Base-by-base conservation (phyloP, 176 grass and related monocot genomes). In the Avena insularis region DNA sequence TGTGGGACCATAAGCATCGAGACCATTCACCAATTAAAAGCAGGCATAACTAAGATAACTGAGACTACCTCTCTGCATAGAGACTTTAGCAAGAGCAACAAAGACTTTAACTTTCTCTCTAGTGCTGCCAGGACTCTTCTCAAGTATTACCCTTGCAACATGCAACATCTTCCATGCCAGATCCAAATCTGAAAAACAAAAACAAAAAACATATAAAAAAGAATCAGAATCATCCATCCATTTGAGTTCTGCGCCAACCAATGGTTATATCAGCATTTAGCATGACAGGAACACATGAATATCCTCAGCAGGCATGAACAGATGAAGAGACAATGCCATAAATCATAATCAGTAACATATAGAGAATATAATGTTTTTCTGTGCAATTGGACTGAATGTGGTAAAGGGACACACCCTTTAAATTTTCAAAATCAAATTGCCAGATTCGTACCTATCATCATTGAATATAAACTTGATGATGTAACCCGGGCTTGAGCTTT, bases 121-220 rank as follows among this genome's bases (percentile, higher is more conserved):
- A 50, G 78, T 91, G 71, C 88, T 88, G 6, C 80, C 94, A 60
- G 87, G 67, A 67, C 54, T 88, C 73, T 94, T 91, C 82, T 99
- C 94, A 87, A 88, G 85, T 89, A 92, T 94, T 68, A 70, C 92
- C 85, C 94, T 98, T 67, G 97, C 94, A 91, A 96, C 81, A 80
- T 99, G 94, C 77, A 99, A 85, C 92, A 99, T 92, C 86, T 96
- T 96, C 93, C 93, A 94, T 13, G 97, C 77, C 84, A 94, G 97
- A 86, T 96, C 94, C 80, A 94, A 49, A 91, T 96, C 97, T 80
- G 89, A n/a, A 21, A 73, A 14, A 12, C 8, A 1, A 15, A n/a
- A 20, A 29, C 29, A 71, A 6, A n/a, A 35, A 0, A 15, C 11
- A 66, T 35, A 66, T 15, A 12, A 6, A 75, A 50, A 75, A 51